Base-by-base conservation (phyloP, 73 alveolate genomes). In the Paramecium caudatum region DNA sequence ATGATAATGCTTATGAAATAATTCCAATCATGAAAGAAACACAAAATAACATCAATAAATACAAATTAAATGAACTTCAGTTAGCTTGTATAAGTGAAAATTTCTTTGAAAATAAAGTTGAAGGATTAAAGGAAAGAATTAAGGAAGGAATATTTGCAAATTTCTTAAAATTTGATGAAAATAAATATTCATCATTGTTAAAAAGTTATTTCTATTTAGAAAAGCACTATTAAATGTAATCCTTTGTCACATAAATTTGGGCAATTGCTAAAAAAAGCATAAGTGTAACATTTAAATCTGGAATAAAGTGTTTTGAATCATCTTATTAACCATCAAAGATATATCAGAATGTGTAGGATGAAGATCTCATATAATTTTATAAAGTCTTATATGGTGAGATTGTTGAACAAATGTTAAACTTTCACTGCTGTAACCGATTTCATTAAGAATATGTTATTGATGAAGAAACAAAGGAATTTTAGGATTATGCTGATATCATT, bases 11-110 rank as follows among this genome's bases (percentile, higher is more conserved):
- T 0, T 74, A 74, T 74, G 43, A 74, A 74, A 39, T 74, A 30
- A 74, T 74, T 21, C 88, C 88, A 2, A 43, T 74, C 0, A 74
- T 74, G 88, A 74, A 74, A 4, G 88, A 74, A 41, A 74, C 88
- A 0, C 5, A 74, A 45, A 39, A 16, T 36, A 74, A 74, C 43
- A 74, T 74, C 21, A 19, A 74, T 43, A 74, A 74, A 21, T 74
- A 74, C 43, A 74, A 74, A 45, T 45, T 74, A 16, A 74, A 74
- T 74, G 88, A 74, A 6, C 19, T 74, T 7, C 17, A 74, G 2
- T 21, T 74, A 41, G 5, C 62, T 15, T 74, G 88, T 45, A 74
- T 74, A 15, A 39, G 68, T 41, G 46, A 37, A 21, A 74, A 74
- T 9, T 74, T 41, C n/a, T 74, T 74, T 74, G 88, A 74, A 39